Conservation (phyloP, 805 yeast genomes). For the Yamadazyma endophytica region DNA sequence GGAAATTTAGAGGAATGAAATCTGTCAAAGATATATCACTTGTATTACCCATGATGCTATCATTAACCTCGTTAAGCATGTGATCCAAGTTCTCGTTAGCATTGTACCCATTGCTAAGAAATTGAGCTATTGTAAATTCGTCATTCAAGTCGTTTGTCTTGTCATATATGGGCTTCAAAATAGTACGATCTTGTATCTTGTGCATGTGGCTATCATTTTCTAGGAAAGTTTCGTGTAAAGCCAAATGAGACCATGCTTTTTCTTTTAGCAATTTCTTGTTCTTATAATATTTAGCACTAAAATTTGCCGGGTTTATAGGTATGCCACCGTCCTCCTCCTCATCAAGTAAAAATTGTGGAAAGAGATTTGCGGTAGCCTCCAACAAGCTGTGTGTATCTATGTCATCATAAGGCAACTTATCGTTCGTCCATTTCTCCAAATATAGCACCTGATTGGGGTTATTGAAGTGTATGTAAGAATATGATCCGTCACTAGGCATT, state of each 20-base stretch:
- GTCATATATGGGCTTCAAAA: slow-evolving; percentile 22
- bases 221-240: slow-evolving; percentile 23
- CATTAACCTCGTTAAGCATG: slow-evolving; percentile 15
- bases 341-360: slow-evolving; percentile 34
- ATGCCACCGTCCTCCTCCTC: slow-evolving; percentile 40
- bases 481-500: slow-evolving; percentile 6
- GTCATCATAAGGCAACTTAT: slow-evolving; percentile 35
- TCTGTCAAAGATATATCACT: slow-evolving; percentile 31
- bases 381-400: slow-evolving; percentile 35
- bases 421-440: slow-evolving; percentile 40
- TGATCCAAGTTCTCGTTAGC: slow-evolving; percentile 6
- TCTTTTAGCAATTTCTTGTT: slow-evolving; percentile 26
- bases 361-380: slow-evolving; percentile 32
- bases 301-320: slow-evolving; percentile 29
- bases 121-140: slow-evolving; percentile 25
- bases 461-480: slow-evolving; percentile 28
- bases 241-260: slow-evolving; percentile 33
- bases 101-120: slow-evolving; percentile 17
- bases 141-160: slow-evolving; percentile 9
- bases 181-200: slow-evolving; percentile 25
- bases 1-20: slow-evolving; percentile 17
- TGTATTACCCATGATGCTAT: slow-evolving; percentile 23
- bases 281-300: slow-evolving; percentile 38
- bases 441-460: slow-evolving; percentile 36
- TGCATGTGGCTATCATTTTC: slow-evolving; percentile 12